Evolutionary conservation across 176 grass and related monocot species (phyloP).

Genomic region (Musa troglodytarum): DNA sequence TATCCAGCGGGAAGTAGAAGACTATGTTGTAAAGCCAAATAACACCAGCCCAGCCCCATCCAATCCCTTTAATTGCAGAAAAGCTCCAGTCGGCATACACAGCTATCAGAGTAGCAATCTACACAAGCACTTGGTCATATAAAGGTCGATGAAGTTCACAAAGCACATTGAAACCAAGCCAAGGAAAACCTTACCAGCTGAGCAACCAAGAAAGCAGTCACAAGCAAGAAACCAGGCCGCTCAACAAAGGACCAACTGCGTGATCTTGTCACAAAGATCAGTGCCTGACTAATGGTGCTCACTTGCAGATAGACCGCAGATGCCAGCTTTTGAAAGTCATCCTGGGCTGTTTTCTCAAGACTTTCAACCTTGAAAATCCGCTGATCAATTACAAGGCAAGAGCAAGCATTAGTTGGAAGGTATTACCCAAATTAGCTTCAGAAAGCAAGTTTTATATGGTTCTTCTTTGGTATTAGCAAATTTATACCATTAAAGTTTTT

Average conservation of each 20-base stretch:
- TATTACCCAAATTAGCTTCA: not conserved
- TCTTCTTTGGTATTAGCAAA: not conserved
- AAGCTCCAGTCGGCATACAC: constrained; percentile 77
- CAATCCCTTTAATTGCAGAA: constrained; percentile 74
- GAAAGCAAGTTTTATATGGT: not conserved
- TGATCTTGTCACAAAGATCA: constrained; percentile 83
- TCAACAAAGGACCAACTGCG: constrained; percentile 89
- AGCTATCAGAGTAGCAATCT: constrained; percentile 79
- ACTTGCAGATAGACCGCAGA: constrained; percentile 91
- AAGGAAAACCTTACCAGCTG: constrained; percentile 43
- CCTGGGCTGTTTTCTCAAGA: constrained; percentile 70
- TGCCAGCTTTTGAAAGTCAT: constrained; percentile 77
- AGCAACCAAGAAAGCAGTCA: constrained; percentile 71
- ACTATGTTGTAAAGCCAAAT: constrained; percentile 85
- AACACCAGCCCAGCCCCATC: constrained; percentile 87
- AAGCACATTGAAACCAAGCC: not conserved
- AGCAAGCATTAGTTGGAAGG: constrained; percentile 1
- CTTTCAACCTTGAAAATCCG: constrained; percentile 70
- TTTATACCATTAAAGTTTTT: no score
- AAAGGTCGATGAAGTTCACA: not conserved
- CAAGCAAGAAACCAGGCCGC: constrained; percentile 67
- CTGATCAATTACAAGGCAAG: constrained; percentile 33
- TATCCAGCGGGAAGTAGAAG: constrained; percentile 69
- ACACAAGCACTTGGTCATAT: not conserved
- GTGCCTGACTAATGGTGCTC: constrained; percentile 80